phyloP scores from a whole-genome alignment of 164 flowering plant genomes.

The Umbilicus rupestris region DNA sequence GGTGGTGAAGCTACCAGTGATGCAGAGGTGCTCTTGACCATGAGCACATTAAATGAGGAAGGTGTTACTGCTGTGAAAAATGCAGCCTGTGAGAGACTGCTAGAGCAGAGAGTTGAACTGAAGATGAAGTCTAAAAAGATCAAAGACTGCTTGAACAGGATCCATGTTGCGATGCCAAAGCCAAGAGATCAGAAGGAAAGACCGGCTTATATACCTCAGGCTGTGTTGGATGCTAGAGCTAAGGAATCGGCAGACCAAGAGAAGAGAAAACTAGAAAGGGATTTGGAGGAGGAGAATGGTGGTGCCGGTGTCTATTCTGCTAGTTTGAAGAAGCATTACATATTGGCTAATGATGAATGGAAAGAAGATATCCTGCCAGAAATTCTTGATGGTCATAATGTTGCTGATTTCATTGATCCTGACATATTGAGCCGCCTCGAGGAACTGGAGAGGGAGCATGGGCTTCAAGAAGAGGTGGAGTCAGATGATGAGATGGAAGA shows the following conservation, averaged over 20 bases:
- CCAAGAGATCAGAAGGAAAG: constrained; percentile 78
- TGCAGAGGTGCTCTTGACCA: constrained; percentile 51
- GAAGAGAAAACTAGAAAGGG: constrained; percentile 69
- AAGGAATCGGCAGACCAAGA: constrained; percentile 40
- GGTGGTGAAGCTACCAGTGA: constrained; percentile 52
- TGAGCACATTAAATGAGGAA: constrained; percentile 86
- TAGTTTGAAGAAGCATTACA: constrained; percentile 65
- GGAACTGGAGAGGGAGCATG: constrained; percentile 71
- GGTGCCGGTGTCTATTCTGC: constrained; percentile 94
- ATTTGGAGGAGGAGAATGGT: constrained; percentile 76
- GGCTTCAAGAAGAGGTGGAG: constrained; percentile 32
- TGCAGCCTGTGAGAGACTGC: constrained; percentile 78
- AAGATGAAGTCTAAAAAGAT: constrained; percentile 89
- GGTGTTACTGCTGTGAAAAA: constrained; percentile 78
- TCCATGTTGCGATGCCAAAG: constrained; percentile 83
- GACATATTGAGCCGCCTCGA: constrained; percentile 67
- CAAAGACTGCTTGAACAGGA: constrained; percentile 62
- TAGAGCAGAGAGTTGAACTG: constrained; percentile 73
- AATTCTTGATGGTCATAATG: constrained; percentile 84
- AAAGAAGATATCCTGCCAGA: constrained; percentile 80
- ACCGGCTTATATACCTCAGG: constrained; percentile 72
- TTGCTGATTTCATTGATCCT: constrained; percentile 65
- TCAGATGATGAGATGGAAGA: constrained; percentile 63
- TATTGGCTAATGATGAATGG: constrained; percentile 73
- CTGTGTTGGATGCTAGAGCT: constrained; percentile 58